Evolutionary conservation across 331 rosid species (phyloP), one percentile per base, ranked within the genome.

Genomic region (Dryas integrifolia): DNA sequence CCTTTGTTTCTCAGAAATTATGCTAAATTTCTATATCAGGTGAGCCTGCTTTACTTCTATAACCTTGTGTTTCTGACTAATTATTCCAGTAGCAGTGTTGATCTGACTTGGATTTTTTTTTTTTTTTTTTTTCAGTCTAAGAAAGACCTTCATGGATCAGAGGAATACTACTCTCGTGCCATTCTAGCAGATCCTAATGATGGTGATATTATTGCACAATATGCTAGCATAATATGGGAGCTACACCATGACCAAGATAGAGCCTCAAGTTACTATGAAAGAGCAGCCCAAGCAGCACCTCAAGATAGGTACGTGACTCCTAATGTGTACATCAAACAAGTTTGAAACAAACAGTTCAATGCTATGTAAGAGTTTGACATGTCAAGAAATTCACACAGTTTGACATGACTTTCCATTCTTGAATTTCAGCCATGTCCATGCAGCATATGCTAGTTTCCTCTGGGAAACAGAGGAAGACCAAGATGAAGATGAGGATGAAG

Each of bases 141-240:
- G 82, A 65, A 86, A 77, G 96, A 94, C 41, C 82, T 59, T 65
- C 58, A 43, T 8, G 72, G 82, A 62, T 96, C 98, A 0, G 92
- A 86, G 70, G 90, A 85, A 69, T 86, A 84, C 65, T 94, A 91
- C 83, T 89, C 93, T 3, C 80, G 97, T 51, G 95, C 97, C 62
- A 89, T 89, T 21, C 73, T 91, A n/a, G 92, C 88, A 0, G 96
- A 88, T 65, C 89, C 98, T 2, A 52, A 78, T 35, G 97, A 94
- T 45, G 98, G 98, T 47, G 90, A 86, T 44, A 67, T 87, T 51
- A 30, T 94, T 45, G 90, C 96, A 18, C 88, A 85, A 51, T 91
- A 94, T 50, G 98, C 96, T 4, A 89, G 81, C 64, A 35, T 94
- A 30, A 81, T 89, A 15, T 94, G 96, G 98, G 96, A 94, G 76